Evolutionary conservation across 805 yeast genomes (phyloP), one percentile per base, ranked within the genome.

Genomic region (Grigorovia transvaalensis): DNA sequence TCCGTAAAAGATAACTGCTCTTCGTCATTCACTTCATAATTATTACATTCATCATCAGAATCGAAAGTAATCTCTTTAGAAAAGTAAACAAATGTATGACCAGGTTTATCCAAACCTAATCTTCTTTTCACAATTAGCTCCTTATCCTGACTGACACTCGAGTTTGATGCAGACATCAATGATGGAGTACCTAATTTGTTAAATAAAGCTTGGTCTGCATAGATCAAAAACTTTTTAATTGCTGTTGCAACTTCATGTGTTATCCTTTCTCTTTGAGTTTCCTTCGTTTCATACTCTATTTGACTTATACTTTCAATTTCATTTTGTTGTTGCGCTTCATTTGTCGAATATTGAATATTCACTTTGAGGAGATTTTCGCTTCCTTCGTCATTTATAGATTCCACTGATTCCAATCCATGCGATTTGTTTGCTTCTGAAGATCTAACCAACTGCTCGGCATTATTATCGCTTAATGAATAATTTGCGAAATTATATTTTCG

Each of bases 111-210:
- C 45, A 62, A 45, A 2, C 69, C 59, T 19, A 63, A 56, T 45
- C 65, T 56, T 49, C 61, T 47, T 42, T 62, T 56, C 27, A 68
- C 62, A 29, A 62, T 52, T 43, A 60, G 57, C 54, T 59, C 59
- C 46, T 59, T 54, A 29, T 38, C 27, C 4, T 49, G 51, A 30
- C 30, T 43, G 8, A 13, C 19, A 43, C 44, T 33, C 1, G 45
- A 59, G 46, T 62, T 63, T 29, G 54, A 63, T 38, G 56, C 56
- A 6, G 60, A 66, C 43, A 69, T 50, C 50, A 75, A 74, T 0
- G 83, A 75, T 47, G 80, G 61, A 1, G 83, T 81, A 4, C 82
- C 80, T 57, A 81, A 67, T n/a, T 82, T 81, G 47, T 78, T 76
- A 13, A 79, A 77, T 49, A 81, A 77, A 17, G 79, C 69, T 41